phyloP scores from a whole-genome alignment of 495 filamentous ascomycete genomes.

The Hyaloscypha variabilis region DNA sequence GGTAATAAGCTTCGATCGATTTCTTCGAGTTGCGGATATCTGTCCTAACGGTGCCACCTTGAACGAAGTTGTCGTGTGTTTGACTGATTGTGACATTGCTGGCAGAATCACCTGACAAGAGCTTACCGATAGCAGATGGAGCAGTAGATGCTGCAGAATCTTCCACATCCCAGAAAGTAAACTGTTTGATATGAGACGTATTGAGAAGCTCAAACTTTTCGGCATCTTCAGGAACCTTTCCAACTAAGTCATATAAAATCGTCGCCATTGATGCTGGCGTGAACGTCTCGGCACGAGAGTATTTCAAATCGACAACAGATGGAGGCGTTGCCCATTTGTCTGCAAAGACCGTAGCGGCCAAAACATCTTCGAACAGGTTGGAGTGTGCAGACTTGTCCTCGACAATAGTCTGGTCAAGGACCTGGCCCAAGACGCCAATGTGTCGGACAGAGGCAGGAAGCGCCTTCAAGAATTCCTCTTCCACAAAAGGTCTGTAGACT shows the following conservation, averaged over 20 bases:
- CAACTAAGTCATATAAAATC: conserved; percentile 62
- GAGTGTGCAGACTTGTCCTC: conserved; percentile 76
- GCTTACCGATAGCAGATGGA: conserved; percentile 65
- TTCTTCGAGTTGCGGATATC: conserved; percentile 85
- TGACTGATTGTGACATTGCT: conserved; percentile 78
- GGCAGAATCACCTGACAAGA: conserved; percentile 73
- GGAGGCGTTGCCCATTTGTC: conserved; percentile 62
- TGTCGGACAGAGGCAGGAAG: conserved; percentile 75
- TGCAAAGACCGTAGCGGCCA: conserved; percentile 81
- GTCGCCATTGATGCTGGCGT: conserved; percentile 76
- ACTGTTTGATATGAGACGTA: conserved; percentile 65
- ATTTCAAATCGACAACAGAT: conserved; percentile 80
- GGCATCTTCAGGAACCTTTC: conserved; percentile 50
- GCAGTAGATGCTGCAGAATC: conserved; percentile 67
- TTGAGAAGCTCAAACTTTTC: conserved; percentile 52
- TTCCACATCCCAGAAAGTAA: conserved; percentile 92
- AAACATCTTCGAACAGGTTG: conserved; percentile 83
- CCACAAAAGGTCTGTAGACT: conserved; percentile 91
- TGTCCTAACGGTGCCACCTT: conserved; percentile 81
- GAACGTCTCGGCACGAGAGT: conserved; percentile 77
- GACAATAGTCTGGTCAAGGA: conserved; percentile 51
- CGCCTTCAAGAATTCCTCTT: conserved; percentile 84
- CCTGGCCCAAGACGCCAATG: conserved; percentile 70
- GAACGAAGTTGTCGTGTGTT: conserved; percentile 80
- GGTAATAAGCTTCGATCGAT: conserved; percentile 80